Percentiles rank a stretch among this genome's conserved stretches.
Evolutionary conservation across 177 flowering plant genomes (phyloP).

Genomic region (Tripterygium wilfordii): DNA sequence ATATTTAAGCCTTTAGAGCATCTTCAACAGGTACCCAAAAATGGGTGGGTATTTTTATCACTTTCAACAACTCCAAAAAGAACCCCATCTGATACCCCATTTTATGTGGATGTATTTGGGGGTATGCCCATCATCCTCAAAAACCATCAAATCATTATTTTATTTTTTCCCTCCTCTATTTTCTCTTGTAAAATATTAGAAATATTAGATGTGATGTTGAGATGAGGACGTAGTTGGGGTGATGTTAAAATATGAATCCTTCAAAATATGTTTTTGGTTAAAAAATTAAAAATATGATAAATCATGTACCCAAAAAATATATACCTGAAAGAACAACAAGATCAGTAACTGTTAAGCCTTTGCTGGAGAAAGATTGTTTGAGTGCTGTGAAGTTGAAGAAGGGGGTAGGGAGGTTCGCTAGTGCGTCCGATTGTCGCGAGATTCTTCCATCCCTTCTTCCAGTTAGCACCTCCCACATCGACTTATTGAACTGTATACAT

Average conservation of each 20-base stretch:
- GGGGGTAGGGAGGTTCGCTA: not conserved
- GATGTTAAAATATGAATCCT: not conserved
- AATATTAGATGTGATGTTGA: not conserved
- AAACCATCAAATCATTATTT: too few species aligned
- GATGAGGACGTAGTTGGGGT: not conserved
- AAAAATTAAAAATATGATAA: not conserved
- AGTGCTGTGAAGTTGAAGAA: slow-evolving; percentile 25
- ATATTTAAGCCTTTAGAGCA: too few species aligned
- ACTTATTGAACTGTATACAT: slow-evolving; percentile 20
- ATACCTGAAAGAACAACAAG: slow-evolving; percentile 63
- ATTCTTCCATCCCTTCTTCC: slow-evolving; percentile 59
- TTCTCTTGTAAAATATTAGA: too few species aligned
- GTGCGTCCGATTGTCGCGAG: slow-evolving; percentile 32
- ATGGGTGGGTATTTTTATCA: too few species aligned
- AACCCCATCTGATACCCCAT: too few species aligned
- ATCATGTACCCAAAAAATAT: not conserved
- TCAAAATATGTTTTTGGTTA: not conserved
- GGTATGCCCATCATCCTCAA: too few species aligned
- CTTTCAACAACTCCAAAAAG: too few species aligned
- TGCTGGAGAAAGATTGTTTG: slow-evolving; percentile 22
- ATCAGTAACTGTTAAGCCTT: slow-evolving; percentile 32
- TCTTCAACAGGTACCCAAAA: too few species aligned
- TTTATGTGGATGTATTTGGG: too few species aligned
- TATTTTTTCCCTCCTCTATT: too few species aligned
- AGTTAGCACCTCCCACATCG: slow-evolving; percentile 41